A percentile compares a stretch with the other conserved stretches of the same genome.
Conservation (phyloP, 768 basidiomycete species). For the Lentinula edodes region DNA sequence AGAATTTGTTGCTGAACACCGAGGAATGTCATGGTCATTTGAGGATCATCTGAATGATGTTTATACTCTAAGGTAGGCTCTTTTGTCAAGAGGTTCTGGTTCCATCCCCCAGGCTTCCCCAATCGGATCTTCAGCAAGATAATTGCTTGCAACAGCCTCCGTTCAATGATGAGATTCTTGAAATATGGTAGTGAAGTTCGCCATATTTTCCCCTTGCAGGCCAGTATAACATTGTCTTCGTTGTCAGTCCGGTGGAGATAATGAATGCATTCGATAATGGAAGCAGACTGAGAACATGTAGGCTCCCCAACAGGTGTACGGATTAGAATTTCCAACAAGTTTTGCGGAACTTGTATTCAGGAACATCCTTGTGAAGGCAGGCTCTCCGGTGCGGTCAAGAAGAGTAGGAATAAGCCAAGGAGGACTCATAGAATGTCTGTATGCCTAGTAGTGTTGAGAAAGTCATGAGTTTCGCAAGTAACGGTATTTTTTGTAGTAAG, state of each 20-base stretch:
- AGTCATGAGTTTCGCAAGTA: conserved; percentile 76
- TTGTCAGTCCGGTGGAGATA: conserved; percentile 84
- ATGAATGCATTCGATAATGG: conserved; percentile 77
- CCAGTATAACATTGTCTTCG: conserved; percentile 89
- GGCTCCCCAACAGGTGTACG: conserved; percentile 79
- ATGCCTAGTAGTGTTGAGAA: conserved; percentile 75
- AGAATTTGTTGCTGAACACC: conserved; percentile 61
- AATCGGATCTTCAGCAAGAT: conserved; percentile 63
- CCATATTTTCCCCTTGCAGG: conserved; percentile 80
- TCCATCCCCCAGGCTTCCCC: conserved; percentile 93
- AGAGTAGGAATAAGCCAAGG: conserved; percentile 71
- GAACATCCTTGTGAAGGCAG: conserved; percentile 58
- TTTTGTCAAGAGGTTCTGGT: conserved; percentile 78
- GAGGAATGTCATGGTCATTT: conserved; percentile 67
- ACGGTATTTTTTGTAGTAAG: conserved; percentile 62
- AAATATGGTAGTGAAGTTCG: conserved; percentile 77
- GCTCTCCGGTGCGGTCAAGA: conserved; percentile 62
- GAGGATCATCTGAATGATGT: conserved; percentile 64
- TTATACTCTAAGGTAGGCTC: conserved; percentile 73
- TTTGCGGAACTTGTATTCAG: conserved; percentile 80
- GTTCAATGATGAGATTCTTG: conserved; percentile 75
- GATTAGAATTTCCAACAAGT: conserved; percentile 85
- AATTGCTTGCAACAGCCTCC: conserved; percentile 63
- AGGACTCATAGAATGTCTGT: conserved; percentile 65
- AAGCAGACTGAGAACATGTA: conserved; percentile 59